Conservation (phyloP, 192 early-diverging fungal genomes). For the Mortierella antarctica region DNA sequence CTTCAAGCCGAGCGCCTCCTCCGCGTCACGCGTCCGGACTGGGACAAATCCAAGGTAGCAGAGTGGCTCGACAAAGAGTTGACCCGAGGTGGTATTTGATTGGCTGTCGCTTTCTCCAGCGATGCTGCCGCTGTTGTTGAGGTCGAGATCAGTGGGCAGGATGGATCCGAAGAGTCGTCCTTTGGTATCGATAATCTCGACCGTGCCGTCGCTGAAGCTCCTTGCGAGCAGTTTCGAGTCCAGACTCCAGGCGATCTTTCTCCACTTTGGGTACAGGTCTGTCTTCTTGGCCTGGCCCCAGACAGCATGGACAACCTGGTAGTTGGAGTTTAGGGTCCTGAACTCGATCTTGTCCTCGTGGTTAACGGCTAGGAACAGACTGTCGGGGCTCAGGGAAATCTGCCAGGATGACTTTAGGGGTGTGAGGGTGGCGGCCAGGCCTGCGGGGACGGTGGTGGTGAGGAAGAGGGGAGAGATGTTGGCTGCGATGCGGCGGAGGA, state of each 20-base stretch:
- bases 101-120: background rate
- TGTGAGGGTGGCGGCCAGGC: slow-evolving; percentile 43
- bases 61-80: slow-evolving; percentile 54
- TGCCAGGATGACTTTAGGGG: slow-evolving; percentile 49
- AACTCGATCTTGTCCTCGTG: slow-evolving; percentile 59
- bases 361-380: slow-evolving; percentile 51
- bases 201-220: slow-evolving; percentile 56
- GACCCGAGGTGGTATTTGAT: slow-evolving; percentile 13
- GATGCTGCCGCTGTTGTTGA: slow-evolving; percentile 7
- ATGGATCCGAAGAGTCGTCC: slow-evolving; percentile 50
- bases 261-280: slow-evolving; percentile 58
- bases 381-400: slow-evolving; percentile 48
- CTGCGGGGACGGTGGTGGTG: slow-evolving; percentile 58
- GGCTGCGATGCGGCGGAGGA: slow-evolving; percentile 37
- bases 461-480: slow-evolving; percentile 47
- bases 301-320: slow-evolving; percentile 53
- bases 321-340: slow-evolving; percentile 47
- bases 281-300: slow-evolving; percentile 21
- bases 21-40: slow-evolving; percentile 5
- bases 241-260: slow-evolving; percentile 54
- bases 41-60: slow-evolving; percentile 54
- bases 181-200: slow-evolving; percentile 53
- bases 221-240: slow-evolving; percentile 55
- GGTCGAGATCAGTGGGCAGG: slow-evolving; percentile 18
- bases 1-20: slow-evolving; percentile 6